Conservation (phyloP, 2,329 filamentous ascomycete genomes). For the Botrytis hyacinthi region DNA sequence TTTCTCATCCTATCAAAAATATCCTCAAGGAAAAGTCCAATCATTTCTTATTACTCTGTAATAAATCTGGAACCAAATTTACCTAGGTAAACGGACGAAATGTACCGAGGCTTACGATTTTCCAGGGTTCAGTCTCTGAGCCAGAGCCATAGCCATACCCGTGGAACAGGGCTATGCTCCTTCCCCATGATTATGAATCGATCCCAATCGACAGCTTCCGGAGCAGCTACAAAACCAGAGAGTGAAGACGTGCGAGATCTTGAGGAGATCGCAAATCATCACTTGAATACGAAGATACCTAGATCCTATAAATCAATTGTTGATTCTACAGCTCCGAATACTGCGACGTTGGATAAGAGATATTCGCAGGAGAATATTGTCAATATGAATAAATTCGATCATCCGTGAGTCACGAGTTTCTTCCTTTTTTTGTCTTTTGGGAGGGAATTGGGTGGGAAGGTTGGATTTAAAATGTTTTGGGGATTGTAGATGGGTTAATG, state of each 20-base stretch:
- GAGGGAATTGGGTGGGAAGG: too few species aligned
- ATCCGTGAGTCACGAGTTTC: conserved; percentile 23
- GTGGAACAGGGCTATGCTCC: neutral
- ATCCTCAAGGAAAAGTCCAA: conserved; percentile 22
- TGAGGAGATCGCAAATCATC: neutral
- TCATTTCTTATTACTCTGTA: neutral
- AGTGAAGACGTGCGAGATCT: neutral
- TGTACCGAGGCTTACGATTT: conserved; percentile 10
- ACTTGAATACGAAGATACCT: neutral
- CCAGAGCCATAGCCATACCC: neutral
- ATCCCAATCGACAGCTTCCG: neutral
- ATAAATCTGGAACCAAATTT: neutral
- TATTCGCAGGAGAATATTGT: neutral
- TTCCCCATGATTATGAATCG: neutral
- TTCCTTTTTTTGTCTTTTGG: neutral
- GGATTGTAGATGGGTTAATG: neutral
- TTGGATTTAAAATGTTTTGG: too few species aligned
- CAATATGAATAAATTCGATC: neutral
- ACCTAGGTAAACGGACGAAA: neutral
- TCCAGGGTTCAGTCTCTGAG: neutral
- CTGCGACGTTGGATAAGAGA: neutral
- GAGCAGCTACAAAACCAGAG: neutral
- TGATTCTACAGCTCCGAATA: neutral
- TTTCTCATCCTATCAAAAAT: neutral
- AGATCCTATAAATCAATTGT: neutral